Conservation (phyloP, 2,329 filamentous ascomycete genomes). For the Penicillium sp. region DNA sequence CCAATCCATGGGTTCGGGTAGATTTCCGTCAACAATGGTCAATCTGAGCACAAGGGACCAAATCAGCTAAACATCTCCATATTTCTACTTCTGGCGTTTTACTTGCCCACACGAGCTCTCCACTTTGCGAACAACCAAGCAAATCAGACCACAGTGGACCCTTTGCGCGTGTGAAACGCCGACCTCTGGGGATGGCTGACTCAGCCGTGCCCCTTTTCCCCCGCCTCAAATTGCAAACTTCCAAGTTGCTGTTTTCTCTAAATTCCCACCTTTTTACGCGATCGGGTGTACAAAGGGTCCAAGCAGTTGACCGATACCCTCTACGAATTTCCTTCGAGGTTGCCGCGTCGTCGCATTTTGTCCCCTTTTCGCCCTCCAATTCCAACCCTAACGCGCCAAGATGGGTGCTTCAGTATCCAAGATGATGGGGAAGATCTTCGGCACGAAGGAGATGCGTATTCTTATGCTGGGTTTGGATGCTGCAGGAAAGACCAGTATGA, state of each 20-base stretch:
- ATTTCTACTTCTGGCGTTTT: neutral
- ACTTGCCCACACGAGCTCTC: conserved; percentile 1
- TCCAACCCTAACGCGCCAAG: conserved; percentile 40
- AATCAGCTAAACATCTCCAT: neutral
- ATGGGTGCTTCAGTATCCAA: conserved; percentile 96
- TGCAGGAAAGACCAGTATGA: conserved; percentile 87
- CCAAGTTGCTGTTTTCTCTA: conserved; percentile 19
- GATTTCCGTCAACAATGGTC: neutral
- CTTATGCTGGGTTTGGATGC: conserved; percentile 98
- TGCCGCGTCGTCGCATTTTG: neutral
- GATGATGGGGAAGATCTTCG: conserved; percentile 98
- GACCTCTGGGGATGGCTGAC: conserved; percentile 31
- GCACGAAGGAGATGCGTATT: conserved; percentile 98
- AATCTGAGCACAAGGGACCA: neutral
- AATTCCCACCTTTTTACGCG: conserved; percentile 10
- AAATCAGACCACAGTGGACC: conserved; percentile 16
- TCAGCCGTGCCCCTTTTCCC: conserved; percentile 46
- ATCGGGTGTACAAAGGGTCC: neutral
- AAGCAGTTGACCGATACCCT: neutral
- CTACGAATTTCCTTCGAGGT: neutral
- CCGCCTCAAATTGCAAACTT: conserved; percentile 28
- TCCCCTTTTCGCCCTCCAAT: neutral
- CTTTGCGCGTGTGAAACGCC: conserved; percentile 13
- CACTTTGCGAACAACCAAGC: neutral
- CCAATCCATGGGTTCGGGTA: neutral